Percentiles rank a stretch among this genome's conserved stretches.
These are phyloP conservation scores for Ogataea pignaliae DNA, from an alignment of 805 yeast species.

Conservation along the genomic window DNA sequence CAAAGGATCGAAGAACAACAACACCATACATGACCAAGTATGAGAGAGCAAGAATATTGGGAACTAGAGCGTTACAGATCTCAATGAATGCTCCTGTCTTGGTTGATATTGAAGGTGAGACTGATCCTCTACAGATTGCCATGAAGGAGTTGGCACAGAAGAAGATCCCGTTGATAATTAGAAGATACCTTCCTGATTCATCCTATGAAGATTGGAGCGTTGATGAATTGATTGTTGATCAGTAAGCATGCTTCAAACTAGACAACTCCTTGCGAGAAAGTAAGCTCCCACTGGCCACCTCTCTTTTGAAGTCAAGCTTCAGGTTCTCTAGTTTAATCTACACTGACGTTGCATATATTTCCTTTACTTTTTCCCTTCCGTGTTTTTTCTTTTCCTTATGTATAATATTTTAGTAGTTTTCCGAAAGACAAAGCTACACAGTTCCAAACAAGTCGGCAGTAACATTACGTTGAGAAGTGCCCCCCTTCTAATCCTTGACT, in stretches of 20 bases:
- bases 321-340: too few species aligned
- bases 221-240: slow-evolving; percentile 90
- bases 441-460: not conserved
- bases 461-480: too few species aligned
- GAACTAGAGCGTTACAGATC: slow-evolving; percentile 95
- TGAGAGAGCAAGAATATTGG: slow-evolving; percentile 95
- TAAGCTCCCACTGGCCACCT: too few species aligned
- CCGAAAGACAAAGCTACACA: not conserved
- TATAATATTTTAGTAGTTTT: too few species aligned
- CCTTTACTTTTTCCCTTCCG: too few species aligned
- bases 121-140: slow-evolving; percentile 97
- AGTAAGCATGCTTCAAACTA: slow-evolving; percentile 6
- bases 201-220: slow-evolving; percentile 98
- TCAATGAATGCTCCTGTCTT: slow-evolving; percentile 98
- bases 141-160: slow-evolving; percentile 94
- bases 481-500: slow-evolving; percentile 15
- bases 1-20: slow-evolving; percentile 83
- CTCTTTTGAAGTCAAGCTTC: too few species aligned
- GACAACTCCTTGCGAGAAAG: too few species aligned
- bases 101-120: slow-evolving; percentile 98
- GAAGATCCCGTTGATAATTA: slow-evolving; percentile 90
- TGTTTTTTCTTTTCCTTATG: too few species aligned
- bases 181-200: slow-evolving; percentile 97
- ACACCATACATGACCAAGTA: slow-evolving; percentile 99
- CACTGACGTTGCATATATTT: too few species aligned